Percentiles rank a stretch among this genome's conserved stretches.
phyloP scores from a whole-genome alignment of 768 basidiomycete genomes.

The Boletellus ananiceps region DNA sequence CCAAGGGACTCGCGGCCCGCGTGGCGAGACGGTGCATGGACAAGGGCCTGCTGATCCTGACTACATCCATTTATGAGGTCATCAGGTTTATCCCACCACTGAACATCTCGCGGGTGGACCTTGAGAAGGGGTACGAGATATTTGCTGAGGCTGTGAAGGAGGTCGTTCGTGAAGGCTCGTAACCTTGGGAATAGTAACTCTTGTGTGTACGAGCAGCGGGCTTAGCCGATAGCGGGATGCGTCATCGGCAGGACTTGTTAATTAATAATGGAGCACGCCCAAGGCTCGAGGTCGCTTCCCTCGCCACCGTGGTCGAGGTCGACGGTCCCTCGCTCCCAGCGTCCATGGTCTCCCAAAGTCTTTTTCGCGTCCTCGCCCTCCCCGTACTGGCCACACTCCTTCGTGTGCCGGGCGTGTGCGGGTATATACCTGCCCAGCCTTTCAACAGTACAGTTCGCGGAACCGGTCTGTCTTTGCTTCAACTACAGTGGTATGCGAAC shows the following conservation, averaged over 20 bases:
- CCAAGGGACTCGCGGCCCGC: conserved; percentile 57
- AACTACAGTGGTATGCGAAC: conserved; percentile 56
- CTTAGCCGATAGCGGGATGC: conserved; percentile 4
- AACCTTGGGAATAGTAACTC: not conserved
- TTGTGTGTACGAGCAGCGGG: not conserved
- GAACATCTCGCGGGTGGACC: conserved; percentile 71
- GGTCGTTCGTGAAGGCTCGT: conserved; percentile 45
- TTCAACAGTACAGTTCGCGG: conserved; percentile 59
- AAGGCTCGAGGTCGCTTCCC: conserved; percentile 9
- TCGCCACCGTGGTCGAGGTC: conserved; percentile 13
- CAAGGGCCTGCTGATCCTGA: conserved; percentile 81
- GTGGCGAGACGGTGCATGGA: conserved; percentile 80
- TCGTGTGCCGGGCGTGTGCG: conserved; percentile 20
- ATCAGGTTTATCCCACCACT: conserved; percentile 92
- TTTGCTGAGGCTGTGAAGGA: conserved; percentile 70
- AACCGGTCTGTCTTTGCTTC: conserved; percentile 44
- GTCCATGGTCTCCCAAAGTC: conserved; percentile 14
- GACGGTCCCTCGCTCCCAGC: not conserved
- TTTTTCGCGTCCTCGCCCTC: conserved; percentile 4
- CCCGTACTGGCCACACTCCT: conserved; percentile 4
- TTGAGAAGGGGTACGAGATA: conserved; percentile 61
- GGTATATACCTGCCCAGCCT: conserved; percentile 69
- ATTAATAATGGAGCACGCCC: conserved; percentile 5
- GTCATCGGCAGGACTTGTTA: not conserved
- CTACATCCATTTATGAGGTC: conserved; percentile 85